Percentiles rank a stretch among this genome's conserved stretches.
phyloP scores from a whole-genome alignment of 805 yeast genomes.

The Barnettozyma vustinii region DNA sequence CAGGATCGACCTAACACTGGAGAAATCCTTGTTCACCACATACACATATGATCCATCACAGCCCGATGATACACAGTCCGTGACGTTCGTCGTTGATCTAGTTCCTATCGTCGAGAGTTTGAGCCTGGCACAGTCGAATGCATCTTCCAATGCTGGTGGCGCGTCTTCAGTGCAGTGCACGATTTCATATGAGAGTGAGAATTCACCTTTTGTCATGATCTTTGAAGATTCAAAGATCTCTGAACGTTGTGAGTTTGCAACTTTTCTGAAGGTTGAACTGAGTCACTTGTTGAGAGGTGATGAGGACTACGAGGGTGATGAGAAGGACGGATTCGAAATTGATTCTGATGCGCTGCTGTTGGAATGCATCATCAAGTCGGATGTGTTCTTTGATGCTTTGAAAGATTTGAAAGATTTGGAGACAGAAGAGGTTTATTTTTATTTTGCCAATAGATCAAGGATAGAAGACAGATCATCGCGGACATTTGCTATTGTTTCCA shows the following conservation, averaged over 20 bases:
- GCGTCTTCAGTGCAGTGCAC: slow-evolving; percentile 37
- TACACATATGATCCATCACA: slow-evolving; percentile 20
- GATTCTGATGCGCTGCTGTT: slow-evolving; percentile 26
- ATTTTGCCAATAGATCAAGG: slow-evolving; percentile 13
- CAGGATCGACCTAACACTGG: slow-evolving; percentile 31
- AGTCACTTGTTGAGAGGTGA: slow-evolving; percentile 23
- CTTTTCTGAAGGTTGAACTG: slow-evolving; percentile 30
- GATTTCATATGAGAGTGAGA: slow-evolving; percentile 42
- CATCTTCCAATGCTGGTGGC: slow-evolving; percentile 9
- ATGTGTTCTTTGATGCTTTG: slow-evolving; percentile 46
- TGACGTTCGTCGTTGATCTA: slow-evolving; percentile 38
- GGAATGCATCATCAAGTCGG: slow-evolving; percentile 50
- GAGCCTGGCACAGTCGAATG: slow-evolving; percentile 32
- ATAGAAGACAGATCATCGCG: slow-evolving; percentile 23
- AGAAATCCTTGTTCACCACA: slow-evolving; percentile 31
- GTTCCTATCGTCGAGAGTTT: slow-evolving; percentile 46
- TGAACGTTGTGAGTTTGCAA: slow-evolving; percentile 53
- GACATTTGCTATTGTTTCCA: slow-evolving; percentile 47
- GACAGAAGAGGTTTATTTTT: slow-evolving; percentile 45
- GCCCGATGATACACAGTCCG: slow-evolving; percentile 9
- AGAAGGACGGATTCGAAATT: slow-evolving; percentile 5
- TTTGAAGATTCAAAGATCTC: slow-evolving; percentile 50
- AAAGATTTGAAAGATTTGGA: slow-evolving; percentile 52
- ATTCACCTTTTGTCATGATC: slow-evolving; percentile 48
- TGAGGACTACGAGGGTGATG: slow-evolving; percentile 32